phyloP scores from a whole-genome alignment of 371 early-diverging fungal species.

The Blyttiomyces sp. region DNA sequence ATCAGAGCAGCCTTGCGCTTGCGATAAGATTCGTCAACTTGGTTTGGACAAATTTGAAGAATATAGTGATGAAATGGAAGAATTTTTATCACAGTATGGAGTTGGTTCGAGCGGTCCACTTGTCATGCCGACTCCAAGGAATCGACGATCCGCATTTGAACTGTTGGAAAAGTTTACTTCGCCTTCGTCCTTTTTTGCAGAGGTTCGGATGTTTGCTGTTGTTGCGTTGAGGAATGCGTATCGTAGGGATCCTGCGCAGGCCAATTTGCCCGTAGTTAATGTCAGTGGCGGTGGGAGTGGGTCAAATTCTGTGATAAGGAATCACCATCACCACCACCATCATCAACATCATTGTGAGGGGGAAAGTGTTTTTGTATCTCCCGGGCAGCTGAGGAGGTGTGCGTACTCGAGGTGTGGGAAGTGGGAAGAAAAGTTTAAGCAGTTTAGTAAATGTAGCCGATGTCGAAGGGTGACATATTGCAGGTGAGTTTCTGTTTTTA shows the following conservation, averaged over 20 bases:
- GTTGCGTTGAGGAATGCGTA: constrained; percentile 43
- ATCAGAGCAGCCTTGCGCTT: too few species aligned
- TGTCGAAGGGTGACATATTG: constrained; percentile 45
- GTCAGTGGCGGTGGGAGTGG: background rate
- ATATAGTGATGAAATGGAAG: background rate
- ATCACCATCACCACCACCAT: too few species aligned
- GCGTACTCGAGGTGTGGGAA: constrained; percentile 26
- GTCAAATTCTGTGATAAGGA: too few species aligned
- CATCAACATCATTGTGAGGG: too few species aligned
- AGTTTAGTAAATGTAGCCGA: constrained; percentile 42
- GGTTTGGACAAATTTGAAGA: too few species aligned
- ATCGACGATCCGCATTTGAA: constrained; percentile 25
- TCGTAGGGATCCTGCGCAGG: constrained; percentile 26
- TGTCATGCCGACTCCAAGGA: constrained; percentile 1
- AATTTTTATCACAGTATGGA: background rate
- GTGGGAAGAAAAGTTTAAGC: constrained; percentile 24
- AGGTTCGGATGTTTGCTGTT: constrained; percentile 37
- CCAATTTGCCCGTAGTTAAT: constrained; percentile 12
- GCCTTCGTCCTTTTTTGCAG: constrained; percentile 18
- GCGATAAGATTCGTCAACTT: too few species aligned
- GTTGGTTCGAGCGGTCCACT: background rate
- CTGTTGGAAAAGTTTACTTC: constrained; percentile 32
- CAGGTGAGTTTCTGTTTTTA: constrained; percentile 21
- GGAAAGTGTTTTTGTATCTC: background rate
- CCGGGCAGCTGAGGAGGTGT: constrained; percentile 28